Percentiles rank a stretch among this genome's conserved stretches.
These are phyloP conservation scores for Nakazawaea sp. DNA, from an alignment of 805 yeast species.

Conservation along the genomic window DNA sequence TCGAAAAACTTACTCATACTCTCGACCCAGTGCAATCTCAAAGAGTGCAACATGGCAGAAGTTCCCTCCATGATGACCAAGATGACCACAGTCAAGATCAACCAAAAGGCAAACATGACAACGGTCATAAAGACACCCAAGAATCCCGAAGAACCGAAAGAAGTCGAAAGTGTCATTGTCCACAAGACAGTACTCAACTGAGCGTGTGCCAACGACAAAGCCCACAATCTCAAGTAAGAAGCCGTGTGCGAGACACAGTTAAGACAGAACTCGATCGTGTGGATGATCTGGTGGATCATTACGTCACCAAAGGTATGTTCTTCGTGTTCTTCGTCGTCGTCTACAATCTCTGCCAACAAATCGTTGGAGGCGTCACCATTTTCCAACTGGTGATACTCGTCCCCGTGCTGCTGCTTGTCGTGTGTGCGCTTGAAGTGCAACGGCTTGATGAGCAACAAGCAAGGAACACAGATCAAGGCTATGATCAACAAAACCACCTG, in stretches of 20 bases:
- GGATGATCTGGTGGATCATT: slow-evolving; percentile 74
- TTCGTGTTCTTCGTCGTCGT: slow-evolving; percentile 32
- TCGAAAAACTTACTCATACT: slow-evolving; percentile 75
- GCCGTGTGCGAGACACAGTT: slow-evolving; percentile 80
- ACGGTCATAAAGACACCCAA: slow-evolving; percentile 53
- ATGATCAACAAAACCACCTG: slow-evolving; percentile 51
- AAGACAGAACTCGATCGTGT: slow-evolving; percentile 73
- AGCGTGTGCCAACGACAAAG: slow-evolving; percentile 73
- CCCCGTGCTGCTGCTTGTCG: slow-evolving; percentile 22
- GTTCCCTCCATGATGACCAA: slow-evolving; percentile 79
- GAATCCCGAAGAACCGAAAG: slow-evolving; percentile 50
- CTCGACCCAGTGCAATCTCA: slow-evolving; percentile 78
- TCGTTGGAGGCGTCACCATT: slow-evolving; percentile 12
- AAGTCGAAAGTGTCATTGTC: slow-evolving; percentile 65
- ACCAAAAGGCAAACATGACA: slow-evolving; percentile 68
- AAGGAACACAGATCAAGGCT: slow-evolving; percentile 70
- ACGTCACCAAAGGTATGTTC: slow-evolving; percentile 54
- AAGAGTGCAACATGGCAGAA: slow-evolving; percentile 75
- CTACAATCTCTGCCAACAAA: slow-evolving; percentile 14
- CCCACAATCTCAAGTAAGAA: slow-evolving; percentile 73
- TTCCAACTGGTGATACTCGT: slow-evolving; percentile 17
- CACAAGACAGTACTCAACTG: slow-evolving; percentile 69
- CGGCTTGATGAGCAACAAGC: slow-evolving; percentile 65
- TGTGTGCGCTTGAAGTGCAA: slow-evolving; percentile 33
- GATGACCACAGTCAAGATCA: slow-evolving; percentile 59